Percentiles rank a stretch among this genome's conserved stretches.
phyloP scores from a whole-genome alignment of 768 basidiomycete species.

The Trametes coccinea region DNA sequence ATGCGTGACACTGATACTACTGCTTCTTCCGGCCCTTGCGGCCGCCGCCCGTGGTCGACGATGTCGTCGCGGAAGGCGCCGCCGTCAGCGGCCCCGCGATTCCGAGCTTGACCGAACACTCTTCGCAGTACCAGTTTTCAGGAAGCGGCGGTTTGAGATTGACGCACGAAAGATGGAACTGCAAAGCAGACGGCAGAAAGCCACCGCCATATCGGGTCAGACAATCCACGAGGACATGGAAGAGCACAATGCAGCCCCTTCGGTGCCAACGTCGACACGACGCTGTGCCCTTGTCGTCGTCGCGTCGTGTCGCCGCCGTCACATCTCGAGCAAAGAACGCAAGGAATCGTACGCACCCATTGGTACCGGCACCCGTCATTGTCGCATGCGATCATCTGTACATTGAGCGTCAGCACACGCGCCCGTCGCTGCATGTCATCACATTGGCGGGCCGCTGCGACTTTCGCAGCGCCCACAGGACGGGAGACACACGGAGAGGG shows the following conservation, averaged over 20 bases:
- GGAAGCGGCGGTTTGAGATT: slow-evolving; percentile 56
- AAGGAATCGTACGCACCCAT: slow-evolving; percentile 49
- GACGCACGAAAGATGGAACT: slow-evolving; percentile 69
- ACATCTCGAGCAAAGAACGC: not conserved
- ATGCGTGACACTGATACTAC: not conserved
- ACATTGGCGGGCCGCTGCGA: not conserved
- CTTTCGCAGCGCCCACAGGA: not conserved
- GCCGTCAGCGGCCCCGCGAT: slow-evolving; percentile 14
- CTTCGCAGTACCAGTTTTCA: slow-evolving; percentile 59
- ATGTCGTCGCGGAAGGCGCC: slow-evolving; percentile 7
- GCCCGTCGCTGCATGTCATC: slow-evolving; percentile 4
- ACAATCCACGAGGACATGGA: not conserved
- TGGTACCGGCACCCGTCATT: slow-evolving; percentile 55
- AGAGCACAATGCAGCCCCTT: not conserved
- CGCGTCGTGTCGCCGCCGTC: not conserved
- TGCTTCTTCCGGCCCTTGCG: slow-evolving; percentile 48
- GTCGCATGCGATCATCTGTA: slow-evolving; percentile 64
- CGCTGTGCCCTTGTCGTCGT: not conserved
- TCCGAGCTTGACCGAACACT: slow-evolving; percentile 41
- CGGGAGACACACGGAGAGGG: not conserved
- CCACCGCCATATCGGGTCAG: not conserved
- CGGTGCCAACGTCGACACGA: not conserved
- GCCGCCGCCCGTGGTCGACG: slow-evolving; percentile 15
- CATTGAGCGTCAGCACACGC: slow-evolving; percentile 7
- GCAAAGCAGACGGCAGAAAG: not conserved